Conservation (phyloP, 164 flowering plant genomes). For the Nelumbo lutea region DNA sequence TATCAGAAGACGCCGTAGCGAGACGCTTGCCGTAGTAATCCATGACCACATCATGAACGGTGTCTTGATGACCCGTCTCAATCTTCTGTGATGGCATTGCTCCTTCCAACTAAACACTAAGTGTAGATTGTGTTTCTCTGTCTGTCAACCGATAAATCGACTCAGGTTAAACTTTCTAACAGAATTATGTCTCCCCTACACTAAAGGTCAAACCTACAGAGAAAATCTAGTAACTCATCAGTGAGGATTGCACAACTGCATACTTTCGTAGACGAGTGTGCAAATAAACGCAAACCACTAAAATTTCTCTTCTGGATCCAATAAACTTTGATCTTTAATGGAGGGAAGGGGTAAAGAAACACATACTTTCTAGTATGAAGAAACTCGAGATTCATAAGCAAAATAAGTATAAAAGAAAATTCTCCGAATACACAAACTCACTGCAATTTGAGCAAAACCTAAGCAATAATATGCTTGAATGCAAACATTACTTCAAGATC, state of each 20-base stretch:
- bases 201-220: background rate
- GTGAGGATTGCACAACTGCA: background rate
- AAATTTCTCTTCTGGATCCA: background rate
- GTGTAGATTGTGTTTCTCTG: background rate
- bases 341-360: background rate
- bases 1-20: conserved; percentile 39
- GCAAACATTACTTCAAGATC: background rate
- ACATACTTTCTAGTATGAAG: too few relatives aligned
- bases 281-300: background rate
- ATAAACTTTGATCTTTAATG: background rate
- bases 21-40: conserved; percentile 41
- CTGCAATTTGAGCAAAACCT: too few relatives aligned
- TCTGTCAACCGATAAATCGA: too few relatives aligned
- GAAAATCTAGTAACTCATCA: background rate
- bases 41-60: conserved; percentile 39
- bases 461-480: background rate
- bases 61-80: conserved; percentile 38
- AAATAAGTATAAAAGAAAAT: too few relatives aligned
- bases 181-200: background rate
- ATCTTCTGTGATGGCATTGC: conserved; percentile 38
- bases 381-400: too few relatives aligned
- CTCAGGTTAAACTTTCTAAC: background rate
- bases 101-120: background rate
- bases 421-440: background rate
- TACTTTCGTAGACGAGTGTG: background rate